Evolutionary conservation across 805 yeast species (phyloP), one percentile per base, ranked within the genome.

Genomic region (Barnettozyma sp.): DNA sequence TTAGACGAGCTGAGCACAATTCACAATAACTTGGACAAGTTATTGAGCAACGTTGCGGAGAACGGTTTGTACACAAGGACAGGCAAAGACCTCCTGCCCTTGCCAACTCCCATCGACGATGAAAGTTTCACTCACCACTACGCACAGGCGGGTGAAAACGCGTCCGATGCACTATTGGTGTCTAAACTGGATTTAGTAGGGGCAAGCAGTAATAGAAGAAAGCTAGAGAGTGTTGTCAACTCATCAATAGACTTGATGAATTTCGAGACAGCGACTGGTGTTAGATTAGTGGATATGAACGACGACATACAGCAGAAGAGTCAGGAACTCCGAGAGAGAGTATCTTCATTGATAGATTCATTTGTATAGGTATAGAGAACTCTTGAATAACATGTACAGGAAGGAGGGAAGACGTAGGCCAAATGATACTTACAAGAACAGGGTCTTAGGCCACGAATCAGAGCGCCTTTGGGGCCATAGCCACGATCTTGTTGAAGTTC

Each of bases 391-490:
- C 34, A 31, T 34, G 34, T 34, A 34, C 38, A 30, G 11, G 38
- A 22, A 26, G 25, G n/a, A n/a, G n/a, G n/a, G n/a, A n/a, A n/a
- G n/a, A n/a, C n/a, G n/a, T n/a, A n/a, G n/a, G n/a, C n/a, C n/a
- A n/a, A n/a, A n/a, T n/a, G 10, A 24, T 13, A 16, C 27, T 14
- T 18, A 25, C 9, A 9, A 25, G 6, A 25, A 11, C 10, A 6
- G 16, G 16, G 10, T 25, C 27, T 10, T 5, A 16, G 21, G 18
- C 26, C 21, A 9, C 22, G 56, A 7, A 11, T 38, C 33, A 79
- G 29, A 78, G 67, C 30, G 80, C 82, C 54, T 85, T 82, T 52
- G 97, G 95, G 14, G 97, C 97, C 60, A 90, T 71, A 10, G 96
- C 70, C 26, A 85, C 85, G 35, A 92, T 77, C 66, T 90, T 90